Base-by-base conservation (phyloP, 257 asterid species). In the Perilla frutescens region DNA sequence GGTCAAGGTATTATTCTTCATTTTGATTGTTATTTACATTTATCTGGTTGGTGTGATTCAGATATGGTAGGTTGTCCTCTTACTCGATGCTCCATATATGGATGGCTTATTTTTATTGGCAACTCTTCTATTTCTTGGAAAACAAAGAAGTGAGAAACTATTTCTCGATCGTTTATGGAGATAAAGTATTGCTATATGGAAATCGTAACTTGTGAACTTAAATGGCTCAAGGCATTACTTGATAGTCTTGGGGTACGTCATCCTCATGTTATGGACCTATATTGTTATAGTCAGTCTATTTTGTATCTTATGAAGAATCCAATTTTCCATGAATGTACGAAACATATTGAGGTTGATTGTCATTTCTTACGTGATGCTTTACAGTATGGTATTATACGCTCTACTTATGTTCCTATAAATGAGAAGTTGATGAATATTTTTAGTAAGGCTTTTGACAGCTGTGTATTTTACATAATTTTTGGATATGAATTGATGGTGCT, bases 31-130 rank as follows among this genome's bases (percentile, higher is more conserved):
- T 29, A 64, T 36, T 13, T 76, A 3, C 44, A 15, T 0, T 44
- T 76, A 0, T 3, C 4, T 5, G 80, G 39, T 1, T 69, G 9
- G 31, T 76, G 66, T 60, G 76, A 76, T 31, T 61, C 71, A 1
- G 76, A 68, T 50, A 0, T 76, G 75, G 70, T 63, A 0, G 32
- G 75, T 2, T 76, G 75, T 20, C 75, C 75, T 1, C 20, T 74
- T 6, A 66, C 79, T 7, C 15, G 73, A 3, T 14, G 60, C 0
- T 74, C 73, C 5, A 5, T 60, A 7, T 41, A 44, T 0, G 79
- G 74, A 1, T 75, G 61, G 26, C 8, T 66, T 14, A 43, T 75
- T 8, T 12, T 54, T 8, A 49, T 76, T 4, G 64, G 70, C 1
- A 1, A 26, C 4, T 76, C 69, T 8, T 64, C 63, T 2, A 47